Percentiles rank a stretch among this genome's conserved stretches.
Evolutionary conservation across 2,329 filamentous ascomycete species (phyloP).

Genomic region (Alternaria conjuncta): DNA sequence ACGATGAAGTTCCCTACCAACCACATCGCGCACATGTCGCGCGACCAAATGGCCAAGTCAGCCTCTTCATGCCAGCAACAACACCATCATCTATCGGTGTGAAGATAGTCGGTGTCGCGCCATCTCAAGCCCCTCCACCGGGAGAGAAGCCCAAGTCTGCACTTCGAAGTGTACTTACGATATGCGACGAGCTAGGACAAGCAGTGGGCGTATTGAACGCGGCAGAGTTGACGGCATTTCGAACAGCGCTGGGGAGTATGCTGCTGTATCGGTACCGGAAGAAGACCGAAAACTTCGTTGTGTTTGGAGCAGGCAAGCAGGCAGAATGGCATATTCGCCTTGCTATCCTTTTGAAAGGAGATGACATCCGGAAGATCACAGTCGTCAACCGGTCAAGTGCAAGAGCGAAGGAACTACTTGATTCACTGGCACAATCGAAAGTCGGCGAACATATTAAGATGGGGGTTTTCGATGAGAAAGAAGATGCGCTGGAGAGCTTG

Average conservation of each 20-base stretch:
- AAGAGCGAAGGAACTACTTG: constrained; percentile 17
- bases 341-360: constrained; percentile 47
- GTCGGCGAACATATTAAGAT: neutral
- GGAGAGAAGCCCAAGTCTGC: constrained; percentile 28
- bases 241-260: constrained; percentile 75
- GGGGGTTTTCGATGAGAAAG: neutral
- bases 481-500: neutral
- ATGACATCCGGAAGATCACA: constrained; percentile 40
- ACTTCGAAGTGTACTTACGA: constrained; percentile 71
- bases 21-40: constrained; percentile 51
- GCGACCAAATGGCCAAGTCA: constrained; percentile 58
- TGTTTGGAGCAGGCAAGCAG: constrained; percentile 59
- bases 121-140: constrained; percentile 16
- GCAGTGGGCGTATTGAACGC: constrained; percentile 75
- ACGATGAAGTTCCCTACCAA: constrained; percentile 47
- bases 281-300: constrained; percentile 45
- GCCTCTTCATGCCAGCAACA: constrained; percentile 76
- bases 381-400: constrained; percentile 30
- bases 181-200: constrained; percentile 58
- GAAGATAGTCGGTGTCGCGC: constrained; percentile 70
- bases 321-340: constrained; percentile 59
- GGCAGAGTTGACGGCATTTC: constrained; percentile 77
- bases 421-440: constrained; percentile 5
- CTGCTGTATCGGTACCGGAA: constrained; percentile 55
- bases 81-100: constrained; percentile 69